Evolutionary conservation across 1,284 basidiomycete species (phyloP).

Genomic region (Exobasidium rhododendri): DNA sequence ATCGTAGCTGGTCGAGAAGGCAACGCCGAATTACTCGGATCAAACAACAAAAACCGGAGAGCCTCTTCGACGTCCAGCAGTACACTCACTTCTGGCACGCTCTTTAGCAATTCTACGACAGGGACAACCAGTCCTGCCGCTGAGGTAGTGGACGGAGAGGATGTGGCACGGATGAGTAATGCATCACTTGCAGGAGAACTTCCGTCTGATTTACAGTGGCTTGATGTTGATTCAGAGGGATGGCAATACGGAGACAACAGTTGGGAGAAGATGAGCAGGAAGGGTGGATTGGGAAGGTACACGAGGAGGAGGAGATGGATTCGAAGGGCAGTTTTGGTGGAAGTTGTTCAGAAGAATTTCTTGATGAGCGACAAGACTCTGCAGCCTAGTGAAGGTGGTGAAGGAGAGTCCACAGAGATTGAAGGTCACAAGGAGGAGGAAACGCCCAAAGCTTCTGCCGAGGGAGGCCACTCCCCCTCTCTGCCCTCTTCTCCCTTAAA

Average conservation of each 20-base stretch:
- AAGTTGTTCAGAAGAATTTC: constrained; percentile 43
- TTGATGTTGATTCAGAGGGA: constrained; percentile 74
- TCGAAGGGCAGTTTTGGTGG: constrained; percentile 53
- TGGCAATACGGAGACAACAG: constrained; percentile 96
- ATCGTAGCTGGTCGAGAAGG: constrained; percentile 38
- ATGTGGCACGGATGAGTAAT: not conserved
- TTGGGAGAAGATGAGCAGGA: constrained; percentile 76
- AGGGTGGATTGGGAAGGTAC: constrained; percentile 74
- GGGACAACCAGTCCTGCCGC: not conserved
- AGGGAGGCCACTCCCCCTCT: too few species aligned
- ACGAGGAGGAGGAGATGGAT: constrained; percentile 57
- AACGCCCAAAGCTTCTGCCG: too few species aligned
- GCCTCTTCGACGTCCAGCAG: not conserved
- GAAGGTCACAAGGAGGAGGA: too few species aligned
- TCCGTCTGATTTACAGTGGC: not conserved
- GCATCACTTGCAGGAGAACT: constrained; percentile 1
- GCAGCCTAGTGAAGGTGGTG: not conserved
- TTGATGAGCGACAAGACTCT: not conserved
- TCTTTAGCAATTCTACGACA: not conserved
- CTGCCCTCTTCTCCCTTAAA: too few species aligned
- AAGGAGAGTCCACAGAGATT: too few species aligned
- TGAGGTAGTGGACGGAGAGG: not conserved
- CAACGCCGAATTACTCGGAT: not conserved
- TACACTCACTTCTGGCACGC: not conserved
- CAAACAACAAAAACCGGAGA: not conserved